phyloP scores from a whole-genome alignment of 163 green algal species.

The Trebouxia gelatinosa region DNA sequence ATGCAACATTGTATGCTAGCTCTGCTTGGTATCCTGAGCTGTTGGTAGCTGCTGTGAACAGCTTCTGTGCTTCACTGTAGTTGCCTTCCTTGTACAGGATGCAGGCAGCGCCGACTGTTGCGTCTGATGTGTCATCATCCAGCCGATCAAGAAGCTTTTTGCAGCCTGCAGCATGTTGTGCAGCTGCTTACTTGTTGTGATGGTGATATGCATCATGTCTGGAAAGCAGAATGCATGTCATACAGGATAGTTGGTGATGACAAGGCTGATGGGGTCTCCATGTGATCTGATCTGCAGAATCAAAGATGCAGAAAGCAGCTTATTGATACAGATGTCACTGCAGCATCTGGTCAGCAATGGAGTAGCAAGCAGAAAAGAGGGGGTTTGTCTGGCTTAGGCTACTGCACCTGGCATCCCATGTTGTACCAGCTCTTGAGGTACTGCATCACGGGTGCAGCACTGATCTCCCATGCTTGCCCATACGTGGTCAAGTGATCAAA shows the following conservation, averaged over 20 bases:
- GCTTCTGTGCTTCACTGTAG: conserved; percentile 56
- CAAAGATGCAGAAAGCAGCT: background rate
- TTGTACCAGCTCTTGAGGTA: no score
- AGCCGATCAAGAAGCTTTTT: conserved; percentile 61
- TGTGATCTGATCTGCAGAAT: background rate
- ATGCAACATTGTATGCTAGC: conserved; percentile 78
- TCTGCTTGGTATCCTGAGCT: conserved; percentile 62
- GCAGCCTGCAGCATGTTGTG: conserved; percentile 47
- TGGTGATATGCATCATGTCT: background rate
- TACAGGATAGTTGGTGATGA: no score
- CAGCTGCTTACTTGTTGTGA: background rate
- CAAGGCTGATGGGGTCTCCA: no score
- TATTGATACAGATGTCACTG: background rate
- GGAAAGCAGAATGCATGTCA: background rate
- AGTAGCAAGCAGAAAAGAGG: no score
- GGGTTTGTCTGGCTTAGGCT: no score
- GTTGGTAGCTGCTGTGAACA: conserved; percentile 63
- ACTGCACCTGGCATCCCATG: no score
- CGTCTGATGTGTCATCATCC: conserved; percentile 49
- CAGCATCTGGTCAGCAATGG: no score
- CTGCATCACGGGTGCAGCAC: no score
- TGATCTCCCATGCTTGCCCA: background rate
- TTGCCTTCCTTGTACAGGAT: conserved; percentile 77
- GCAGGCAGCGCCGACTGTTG: conserved; percentile 68
- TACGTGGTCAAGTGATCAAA: background rate